Conservation (phyloP, 345 rosid species). For the Odontarrhena argentea region DNA sequence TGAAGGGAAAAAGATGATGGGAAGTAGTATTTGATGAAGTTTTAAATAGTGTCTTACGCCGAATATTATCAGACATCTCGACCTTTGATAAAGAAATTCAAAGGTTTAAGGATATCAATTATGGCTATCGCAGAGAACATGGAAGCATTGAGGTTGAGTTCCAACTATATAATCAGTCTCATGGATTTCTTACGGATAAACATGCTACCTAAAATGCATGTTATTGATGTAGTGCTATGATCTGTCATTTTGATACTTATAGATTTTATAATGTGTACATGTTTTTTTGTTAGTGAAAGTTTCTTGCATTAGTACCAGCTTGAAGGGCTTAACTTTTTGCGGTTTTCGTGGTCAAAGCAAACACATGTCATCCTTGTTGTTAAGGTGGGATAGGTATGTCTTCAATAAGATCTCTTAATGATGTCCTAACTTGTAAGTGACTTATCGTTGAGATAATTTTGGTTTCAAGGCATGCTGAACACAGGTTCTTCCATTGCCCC, state of each 20-base stretch:
- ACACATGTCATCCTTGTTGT: constrained; percentile 94
- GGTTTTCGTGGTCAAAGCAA: constrained; percentile 78
- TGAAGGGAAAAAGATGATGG: constrained; percentile 45
- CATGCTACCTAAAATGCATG: constrained; percentile 8
- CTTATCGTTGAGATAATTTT: no score
- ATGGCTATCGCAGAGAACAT: constrained; percentile 51
- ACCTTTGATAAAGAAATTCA: constrained; percentile 77
- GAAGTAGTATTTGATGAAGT: constrained; percentile 77
- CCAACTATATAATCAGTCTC: constrained; percentile 61
- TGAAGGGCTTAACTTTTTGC: constrained; percentile 84
- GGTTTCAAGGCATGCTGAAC: no score
- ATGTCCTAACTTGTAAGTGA: no score
- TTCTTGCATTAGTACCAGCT: constrained; percentile 82
- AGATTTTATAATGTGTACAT: constrained; percentile 21
- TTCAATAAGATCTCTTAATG: constrained; percentile 1
- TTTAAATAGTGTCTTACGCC: constrained; percentile 72
- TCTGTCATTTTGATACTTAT: neutral
- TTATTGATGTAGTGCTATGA: constrained; percentile 20
- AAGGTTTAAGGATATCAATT: constrained; percentile 58
- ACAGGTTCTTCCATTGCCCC: no score
- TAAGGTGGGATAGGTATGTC: constrained; percentile 90
- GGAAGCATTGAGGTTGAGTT: constrained; percentile 60
- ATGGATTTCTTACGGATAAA: constrained; percentile 83
- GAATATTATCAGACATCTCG: constrained; percentile 82
- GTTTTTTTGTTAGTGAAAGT: constrained; percentile 52